Base-by-base conservation (phyloP, 2,329 filamentous ascomycete species). In the Phialophora tarda region DNA sequence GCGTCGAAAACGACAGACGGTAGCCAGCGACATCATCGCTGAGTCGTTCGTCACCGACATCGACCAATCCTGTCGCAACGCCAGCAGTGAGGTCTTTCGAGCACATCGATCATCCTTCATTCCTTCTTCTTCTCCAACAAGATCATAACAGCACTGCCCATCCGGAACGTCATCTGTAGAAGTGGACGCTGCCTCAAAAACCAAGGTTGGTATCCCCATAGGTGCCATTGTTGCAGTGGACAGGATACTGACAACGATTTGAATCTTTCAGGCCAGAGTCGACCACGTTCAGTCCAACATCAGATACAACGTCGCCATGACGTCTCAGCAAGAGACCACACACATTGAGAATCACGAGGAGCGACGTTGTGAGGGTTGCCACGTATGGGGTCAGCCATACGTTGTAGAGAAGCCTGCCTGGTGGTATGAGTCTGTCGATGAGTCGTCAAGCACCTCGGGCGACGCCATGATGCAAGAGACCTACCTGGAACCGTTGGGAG, bases 61-160 rank as follows among this genome's bases (percentile, higher is more conserved):
- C 59, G 48, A 53, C 59, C 53, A 55, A 55, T 55, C 24, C 53
- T 28, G 53, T 55, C 53, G 28, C 53, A 26, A 17, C 53, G 28
- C 53, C 12, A 17, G 53, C 14, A 32, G 53, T 30, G 53, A 55
- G 51, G 24, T 32, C 28, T n/a, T 34, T 32, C 24, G 4, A 1
- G 28, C 51, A 17, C 12, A 14, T 21, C 3, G 53, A 17, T 10
- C 28, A 55, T 28, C 53, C 10, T 21, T 55, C 53, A 21, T 23
- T 17, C 53, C 53, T 28, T 12, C 23, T 24, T 53, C 28, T 17
- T 55, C 24, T 55, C 21, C 23, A 28, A 55, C 26, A 14, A 28
- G 21, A 55, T 21, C 26, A 2, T 11, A 55, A 12, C 7, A 55
- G 1, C 24, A 14, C 26, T n/a, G 53, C 28, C 53, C 8, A 34